Evolutionary conservation across 805 yeast species (phyloP).

Genomic region (Metschnikowia cerradonensis): DNA sequence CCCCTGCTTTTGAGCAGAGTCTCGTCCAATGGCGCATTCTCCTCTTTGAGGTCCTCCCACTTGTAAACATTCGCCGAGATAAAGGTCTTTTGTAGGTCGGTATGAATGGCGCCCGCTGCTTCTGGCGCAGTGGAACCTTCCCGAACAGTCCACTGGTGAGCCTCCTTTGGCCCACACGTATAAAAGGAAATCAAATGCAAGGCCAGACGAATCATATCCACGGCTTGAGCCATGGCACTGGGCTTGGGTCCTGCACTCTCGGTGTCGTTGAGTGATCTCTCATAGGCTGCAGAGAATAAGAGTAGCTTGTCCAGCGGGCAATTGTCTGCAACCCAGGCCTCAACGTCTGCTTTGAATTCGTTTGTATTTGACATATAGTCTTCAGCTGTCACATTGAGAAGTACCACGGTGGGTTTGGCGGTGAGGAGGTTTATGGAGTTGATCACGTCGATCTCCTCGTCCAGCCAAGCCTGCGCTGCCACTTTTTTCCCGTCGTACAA

Average conservation of each 20-base stretch:
- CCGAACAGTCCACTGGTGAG: slow-evolving; percentile 97
- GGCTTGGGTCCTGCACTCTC: slow-evolving; percentile 7
- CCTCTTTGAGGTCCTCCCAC: slow-evolving; percentile 57
- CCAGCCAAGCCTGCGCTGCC: slow-evolving; percentile 57
- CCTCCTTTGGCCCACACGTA: slow-evolving; percentile 95
- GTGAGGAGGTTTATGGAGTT: slow-evolving; percentile 73
- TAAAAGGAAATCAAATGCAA: slow-evolving; percentile 75
- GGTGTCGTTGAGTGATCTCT: slow-evolving; percentile 26
- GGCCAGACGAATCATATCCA: slow-evolving; percentile 26
- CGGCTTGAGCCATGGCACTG: slow-evolving; percentile 59
- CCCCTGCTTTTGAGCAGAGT: slow-evolving; percentile 52
- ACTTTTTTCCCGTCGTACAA: slow-evolving; percentile 55
- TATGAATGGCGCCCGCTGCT: slow-evolving; percentile 98
- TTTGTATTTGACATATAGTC: slow-evolving; percentile 58
- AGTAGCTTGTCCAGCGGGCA: slow-evolving; percentile 52
- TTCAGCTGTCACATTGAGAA: slow-evolving; percentile 67
- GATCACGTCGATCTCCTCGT: slow-evolving; percentile 58
- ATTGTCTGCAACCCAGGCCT: slow-evolving; percentile 62
- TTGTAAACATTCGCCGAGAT: slow-evolving; percentile 91
- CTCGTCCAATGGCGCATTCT: slow-evolving; percentile 46
- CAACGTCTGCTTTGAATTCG: slow-evolving; percentile 47
- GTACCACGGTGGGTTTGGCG: slow-evolving; percentile 81
- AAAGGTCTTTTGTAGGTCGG: slow-evolving; percentile 91
- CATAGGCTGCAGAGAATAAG: slow-evolving; percentile 46
- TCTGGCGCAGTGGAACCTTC: slow-evolving; percentile 92